Conservation (phyloP, 306 rosid genomes). For the Cicer bijugum region DNA sequence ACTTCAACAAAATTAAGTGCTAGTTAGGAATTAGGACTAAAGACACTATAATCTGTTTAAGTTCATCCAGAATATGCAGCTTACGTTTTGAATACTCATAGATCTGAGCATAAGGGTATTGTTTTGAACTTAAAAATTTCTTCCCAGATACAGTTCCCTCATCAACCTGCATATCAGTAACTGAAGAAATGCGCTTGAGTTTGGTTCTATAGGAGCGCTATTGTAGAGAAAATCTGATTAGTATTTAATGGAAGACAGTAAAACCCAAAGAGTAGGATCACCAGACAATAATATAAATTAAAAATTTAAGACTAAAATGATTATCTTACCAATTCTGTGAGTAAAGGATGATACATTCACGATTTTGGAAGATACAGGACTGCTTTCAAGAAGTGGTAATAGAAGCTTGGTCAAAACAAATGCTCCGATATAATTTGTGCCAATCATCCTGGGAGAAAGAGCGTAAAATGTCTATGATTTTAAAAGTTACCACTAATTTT, state of each 20-base stretch:
- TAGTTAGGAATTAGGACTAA: slow-evolving; percentile 42
- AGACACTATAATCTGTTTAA: slow-evolving; percentile 26
- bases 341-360: slow-evolving; percentile 90
- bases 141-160: slow-evolving; percentile 73
- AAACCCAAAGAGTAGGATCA: slow-evolving; percentile 34
- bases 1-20: slow-evolving; percentile 56
- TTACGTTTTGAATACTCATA: slow-evolving; percentile 86
- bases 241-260: slow-evolving; percentile 17
- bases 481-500: slow-evolving; percentile 3
- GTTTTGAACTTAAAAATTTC: slow-evolving; percentile 52
- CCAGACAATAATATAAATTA: slow-evolving; percentile 27
- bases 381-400: slow-evolving; percentile 73
- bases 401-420: slow-evolving; percentile 71
- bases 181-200: slow-evolving; percentile 51
- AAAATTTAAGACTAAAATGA: slow-evolving; percentile 28
- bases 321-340: slow-evolving; percentile 70
- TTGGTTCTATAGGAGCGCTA: slow-evolving; percentile 29
- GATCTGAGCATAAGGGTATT: slow-evolving; percentile 71
- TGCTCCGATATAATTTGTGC: slow-evolving; percentile 82
- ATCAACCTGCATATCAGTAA: slow-evolving; percentile 60
- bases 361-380: slow-evolving; percentile 72
- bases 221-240: not conserved
- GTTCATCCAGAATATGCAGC: slow-evolving; percentile 39
- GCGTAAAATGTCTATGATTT: slow-evolving; percentile 26
- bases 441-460: slow-evolving; percentile 67